Evolutionary conservation across 129 eudicot species (phyloP), one percentile per base, ranked within the genome.

Genomic region (Silybum marianum): DNA sequence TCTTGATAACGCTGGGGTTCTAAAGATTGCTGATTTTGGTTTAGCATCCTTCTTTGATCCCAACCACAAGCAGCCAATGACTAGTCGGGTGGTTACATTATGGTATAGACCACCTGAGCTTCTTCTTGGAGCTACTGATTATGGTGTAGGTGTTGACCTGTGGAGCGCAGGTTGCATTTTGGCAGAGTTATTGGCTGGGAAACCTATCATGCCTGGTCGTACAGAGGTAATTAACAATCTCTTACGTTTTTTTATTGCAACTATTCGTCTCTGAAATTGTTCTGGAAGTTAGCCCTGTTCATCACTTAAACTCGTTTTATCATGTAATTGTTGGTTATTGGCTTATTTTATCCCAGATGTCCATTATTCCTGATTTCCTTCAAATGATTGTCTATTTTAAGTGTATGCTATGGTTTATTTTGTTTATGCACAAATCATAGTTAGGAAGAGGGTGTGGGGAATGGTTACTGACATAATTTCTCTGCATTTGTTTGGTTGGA

Each of bases 21-120:
- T 92, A 72, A 94, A 94, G 88, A 92, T 94, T 63, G 98, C 98
- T 78, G 98, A 94, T 89, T 94, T 94, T 74, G 97, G 98, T 28
- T 82, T 95, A 83, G 98, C 97, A 8, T 92, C 97, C 1, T 85
- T 86, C 44, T 95, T 90, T 69, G 98, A 95, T 85, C 97, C 97
- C 2, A 89, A 92, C 75, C 85, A 90, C 71, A 95, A 86, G 89
- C 98, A 90, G 83, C 96, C 97, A 4, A 94, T 95, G 97, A 95
- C 98, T 22, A 95, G 97, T 69, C 90, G 98, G 66, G 98, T 95
- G 73, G 97, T 95, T 75, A 95, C 98, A 21, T 81, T 95, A 67
- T 95, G 98, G 98, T 95, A 95, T 80, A 85, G 98, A 80, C 98
- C 98, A 21, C 98, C 98, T 0, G 98, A 95, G 88, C 96, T 95